Conservation (phyloP, 73 alveolate genomes). For the Paraurostyla sp. region DNA sequence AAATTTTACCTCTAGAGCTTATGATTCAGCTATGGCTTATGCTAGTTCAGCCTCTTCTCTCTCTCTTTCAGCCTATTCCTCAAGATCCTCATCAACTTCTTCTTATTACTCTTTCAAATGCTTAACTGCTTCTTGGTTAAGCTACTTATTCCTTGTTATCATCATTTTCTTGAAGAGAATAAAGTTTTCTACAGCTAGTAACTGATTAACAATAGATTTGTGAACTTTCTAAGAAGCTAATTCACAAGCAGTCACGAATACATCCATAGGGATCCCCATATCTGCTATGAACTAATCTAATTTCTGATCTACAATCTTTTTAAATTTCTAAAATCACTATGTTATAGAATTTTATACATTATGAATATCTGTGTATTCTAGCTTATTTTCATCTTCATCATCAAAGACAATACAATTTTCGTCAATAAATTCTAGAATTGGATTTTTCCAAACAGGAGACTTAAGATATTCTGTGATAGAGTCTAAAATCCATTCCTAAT, state of each 20-base stretch:
- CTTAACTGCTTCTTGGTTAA: slow-evolving; percentile 32
- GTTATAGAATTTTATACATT: too few species aligned
- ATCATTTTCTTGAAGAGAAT: slow-evolving; percentile 54
- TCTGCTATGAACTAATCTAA: slow-evolving; percentile 19
- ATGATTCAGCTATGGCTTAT: slow-evolving; percentile 24
- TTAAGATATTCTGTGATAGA: slow-evolving; percentile 27
- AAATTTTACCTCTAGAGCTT: slow-evolving; percentile 11
- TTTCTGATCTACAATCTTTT: slow-evolving; percentile 9
- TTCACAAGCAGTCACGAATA: slow-evolving; percentile 37
- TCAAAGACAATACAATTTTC: slow-evolving; percentile 44
- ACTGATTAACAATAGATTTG: slow-evolving; percentile 15
- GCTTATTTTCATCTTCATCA: slow-evolving; percentile 58
- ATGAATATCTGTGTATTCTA: slow-evolving; percentile 68
- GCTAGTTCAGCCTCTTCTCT: slow-evolving; percentile 48
- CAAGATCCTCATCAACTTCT: not conserved
- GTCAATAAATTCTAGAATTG: slow-evolving; percentile 39
- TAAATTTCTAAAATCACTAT: not conserved
- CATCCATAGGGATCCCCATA: slow-evolving; percentile 35
- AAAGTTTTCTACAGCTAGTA: slow-evolving; percentile 52
- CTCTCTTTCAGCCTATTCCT: slow-evolving; percentile 16
- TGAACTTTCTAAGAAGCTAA: slow-evolving; percentile 22
- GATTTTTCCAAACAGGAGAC: slow-evolving; percentile 61
- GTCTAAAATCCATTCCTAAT: slow-evolving; percentile 49
- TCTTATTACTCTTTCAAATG: not conserved
- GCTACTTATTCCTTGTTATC: slow-evolving; percentile 33